Base-by-base conservation (phyloP, 2,329 filamentous ascomycete species). In the Biscogniauxia marginata region DNA sequence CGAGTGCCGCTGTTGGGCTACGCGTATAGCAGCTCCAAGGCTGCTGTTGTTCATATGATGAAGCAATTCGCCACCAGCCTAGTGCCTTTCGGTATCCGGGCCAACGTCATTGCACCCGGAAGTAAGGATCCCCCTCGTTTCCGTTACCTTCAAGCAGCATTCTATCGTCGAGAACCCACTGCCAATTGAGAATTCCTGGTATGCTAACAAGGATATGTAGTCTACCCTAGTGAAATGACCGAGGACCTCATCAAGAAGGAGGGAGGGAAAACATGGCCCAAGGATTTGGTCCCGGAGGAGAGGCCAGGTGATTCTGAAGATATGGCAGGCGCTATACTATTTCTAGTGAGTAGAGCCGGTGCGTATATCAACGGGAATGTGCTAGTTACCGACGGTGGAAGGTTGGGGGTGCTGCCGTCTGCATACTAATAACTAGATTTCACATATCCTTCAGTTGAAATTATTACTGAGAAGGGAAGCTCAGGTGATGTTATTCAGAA, bases 11-110 rank as follows among this genome's bases (percentile, higher is more conserved):
- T 86, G 55, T 80, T 83, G 22, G 85, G 88, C 59, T 88, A 85
- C 67, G 79, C 81, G 0, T 90, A 90, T 72, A 85, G 85, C 54
- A 78, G 83, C 1, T 84, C 82, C 53, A 90, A 90, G 73, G 85
- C 83, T 0, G 87, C 82, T 0, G 82, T 84, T 0, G 82, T 85
- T 1, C 86, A 89, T 62, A 70, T 90, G 62, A 84, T 84, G 22
- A 88, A 88, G 70, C 78, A 87, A 65, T 79, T 90, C 70, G 81
- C 81, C 6, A 83, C 84, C 19, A 79, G 83, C 64, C 78, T 89
- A 49, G 77, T 79, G 48, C 80, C 82, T 55, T 77, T 80, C 20
- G 73, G 77, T 0, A 77, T 90, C n/a, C 73, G 69, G 8, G 57
- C 58, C 11, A 68, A 69, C 50, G 58, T 60, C 7, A 59, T 71